Percentiles rank a stretch among this genome's conserved stretches.
Evolutionary conservation across 805 yeast genomes (phyloP).

Genomic region (Spathaspora sp.): DNA sequence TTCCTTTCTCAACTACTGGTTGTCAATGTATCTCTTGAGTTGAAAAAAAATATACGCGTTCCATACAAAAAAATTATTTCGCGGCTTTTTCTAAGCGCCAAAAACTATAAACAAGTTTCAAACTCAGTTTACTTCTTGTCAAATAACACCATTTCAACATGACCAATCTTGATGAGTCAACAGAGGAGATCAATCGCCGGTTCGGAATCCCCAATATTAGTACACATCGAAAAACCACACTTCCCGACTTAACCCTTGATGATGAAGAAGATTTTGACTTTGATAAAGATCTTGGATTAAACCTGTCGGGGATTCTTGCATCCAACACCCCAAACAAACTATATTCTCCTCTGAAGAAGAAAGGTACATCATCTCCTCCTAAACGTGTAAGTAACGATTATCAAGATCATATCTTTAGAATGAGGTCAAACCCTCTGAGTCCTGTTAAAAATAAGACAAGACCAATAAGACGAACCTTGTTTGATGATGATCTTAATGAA

Average conservation of each 20-base stretch:
- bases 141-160: neutral
- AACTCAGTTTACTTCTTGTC: neutral
- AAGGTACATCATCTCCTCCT: slow-evolving; percentile 10
- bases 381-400: slow-evolving; percentile 15
- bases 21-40: too few relatives aligned
- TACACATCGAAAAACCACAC: neutral
- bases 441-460: slow-evolving; percentile 10
- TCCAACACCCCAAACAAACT: neutral
- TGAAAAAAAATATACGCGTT: neutral
- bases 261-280: neutral
- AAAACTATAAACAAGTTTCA: neutral
- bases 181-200: slow-evolving; percentile 1
- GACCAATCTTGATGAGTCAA: neutral
- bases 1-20: too few relatives aligned
- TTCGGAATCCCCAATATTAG: neutral
- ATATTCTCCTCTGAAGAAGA: neutral
- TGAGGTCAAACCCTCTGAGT: slow-evolving; percentile 7
- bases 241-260: neutral
- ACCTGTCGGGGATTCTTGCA: neutral
- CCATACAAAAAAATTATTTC: neutral
- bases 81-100: neutral
- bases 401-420: slow-evolving; percentile 13
- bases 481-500: neutral
- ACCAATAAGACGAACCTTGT: neutral
- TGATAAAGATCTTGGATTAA: neutral